Evolutionary conservation across 805 yeast species (phyloP).

Genomic region (Candida piceae): DNA sequence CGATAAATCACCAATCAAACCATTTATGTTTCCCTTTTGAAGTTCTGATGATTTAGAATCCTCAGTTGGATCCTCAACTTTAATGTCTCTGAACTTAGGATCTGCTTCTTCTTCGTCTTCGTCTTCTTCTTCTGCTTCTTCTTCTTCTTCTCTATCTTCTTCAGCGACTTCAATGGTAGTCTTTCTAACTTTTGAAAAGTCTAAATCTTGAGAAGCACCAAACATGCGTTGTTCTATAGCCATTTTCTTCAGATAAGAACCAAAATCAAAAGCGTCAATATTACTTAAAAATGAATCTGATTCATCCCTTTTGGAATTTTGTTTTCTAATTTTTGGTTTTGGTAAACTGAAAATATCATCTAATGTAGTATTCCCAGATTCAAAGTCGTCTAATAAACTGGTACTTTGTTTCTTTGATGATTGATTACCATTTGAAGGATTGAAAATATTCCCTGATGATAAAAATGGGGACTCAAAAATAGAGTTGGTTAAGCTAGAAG

Average conservation of each 20-base stretch:
- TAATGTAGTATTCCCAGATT: slow-evolving; percentile 20
- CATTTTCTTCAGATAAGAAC: slow-evolving; percentile 20
- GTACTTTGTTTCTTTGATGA: slow-evolving; percentile 6
- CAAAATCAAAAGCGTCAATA: slow-evolving; percentile 22
- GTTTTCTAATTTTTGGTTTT: background rate
- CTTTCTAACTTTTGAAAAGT: slow-evolving; percentile 19
- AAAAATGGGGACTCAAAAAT: slow-evolving; percentile 20
- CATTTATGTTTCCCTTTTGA: slow-evolving; percentile 8
- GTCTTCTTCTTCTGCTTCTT: slow-evolving; percentile 6
- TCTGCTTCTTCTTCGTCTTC: slow-evolving; percentile 7
- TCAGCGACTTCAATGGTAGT: slow-evolving; percentile 13
- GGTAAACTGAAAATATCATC: slow-evolving; percentile 14
- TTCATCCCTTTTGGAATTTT: background rate
- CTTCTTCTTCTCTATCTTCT: slow-evolving; percentile 2
- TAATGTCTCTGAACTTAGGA: background rate
- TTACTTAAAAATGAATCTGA: background rate
- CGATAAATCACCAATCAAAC: slow-evolving; percentile 28
- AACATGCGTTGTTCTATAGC: slow-evolving; percentile 10
- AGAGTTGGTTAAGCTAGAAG: slow-evolving; percentile 11
- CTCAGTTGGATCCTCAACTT: background rate
- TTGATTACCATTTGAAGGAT: slow-evolving; percentile 2
- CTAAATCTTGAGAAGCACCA: slow-evolving; percentile 13
- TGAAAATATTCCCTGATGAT: slow-evolving; percentile 3
- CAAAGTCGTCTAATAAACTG: slow-evolving; percentile 26
- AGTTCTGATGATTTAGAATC: background rate